Percentiles rank a stretch among this genome's conserved stretches.
phyloP scores from a whole-genome alignment of 495 filamentous ascomycete genomes.

The Pyrenula aspistea region DNA sequence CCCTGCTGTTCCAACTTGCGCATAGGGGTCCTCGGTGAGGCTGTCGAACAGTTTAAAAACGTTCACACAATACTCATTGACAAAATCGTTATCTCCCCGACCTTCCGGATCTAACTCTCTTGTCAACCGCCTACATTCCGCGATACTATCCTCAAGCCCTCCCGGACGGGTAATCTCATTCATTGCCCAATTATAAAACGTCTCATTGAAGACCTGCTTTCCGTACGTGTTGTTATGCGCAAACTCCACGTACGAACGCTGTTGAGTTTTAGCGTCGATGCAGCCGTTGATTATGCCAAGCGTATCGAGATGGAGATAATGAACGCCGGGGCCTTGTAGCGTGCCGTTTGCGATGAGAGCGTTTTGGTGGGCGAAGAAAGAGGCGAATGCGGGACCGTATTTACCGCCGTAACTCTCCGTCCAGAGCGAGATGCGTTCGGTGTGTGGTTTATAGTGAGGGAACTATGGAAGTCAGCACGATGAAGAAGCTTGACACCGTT shows the following conservation, averaged over 20 bases:
- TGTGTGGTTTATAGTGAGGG: conserved; percentile 39
- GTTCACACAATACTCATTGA: conserved; percentile 22
- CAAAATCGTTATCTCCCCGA: conserved; percentile 23
- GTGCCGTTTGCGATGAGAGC: conserved; percentile 22
- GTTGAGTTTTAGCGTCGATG: conserved; percentile 35
- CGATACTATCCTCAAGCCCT: conserved; percentile 20
- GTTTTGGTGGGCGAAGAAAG: conserved; percentile 40
- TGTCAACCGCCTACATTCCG: conserved; percentile 21
- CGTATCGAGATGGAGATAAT: conserved; percentile 33
- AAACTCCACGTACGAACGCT: conserved; percentile 39
- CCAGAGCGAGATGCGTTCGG: conserved; percentile 44
- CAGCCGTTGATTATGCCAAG: conserved; percentile 49
- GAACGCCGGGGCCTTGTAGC: conserved; percentile 21
- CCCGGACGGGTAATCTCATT: conserved; percentile 24
- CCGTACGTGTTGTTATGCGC: conserved; percentile 38
- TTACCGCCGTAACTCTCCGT: conserved; percentile 51
- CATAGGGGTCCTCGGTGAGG: conserved; percentile 24
- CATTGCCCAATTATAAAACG: conserved; percentile 32
- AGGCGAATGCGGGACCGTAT: conserved; percentile 47
- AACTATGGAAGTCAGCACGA: conserved; percentile 29
- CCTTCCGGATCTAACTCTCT: conserved; percentile 26
- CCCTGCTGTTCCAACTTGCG: conserved; percentile 25
- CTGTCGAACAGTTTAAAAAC: conserved; percentile 25
- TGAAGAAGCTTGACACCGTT: too few relatives aligned
- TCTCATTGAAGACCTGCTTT: conserved; percentile 8